Base-by-base conservation (phyloP, 805 yeast species). In the Ogataea pignaliae region DNA sequence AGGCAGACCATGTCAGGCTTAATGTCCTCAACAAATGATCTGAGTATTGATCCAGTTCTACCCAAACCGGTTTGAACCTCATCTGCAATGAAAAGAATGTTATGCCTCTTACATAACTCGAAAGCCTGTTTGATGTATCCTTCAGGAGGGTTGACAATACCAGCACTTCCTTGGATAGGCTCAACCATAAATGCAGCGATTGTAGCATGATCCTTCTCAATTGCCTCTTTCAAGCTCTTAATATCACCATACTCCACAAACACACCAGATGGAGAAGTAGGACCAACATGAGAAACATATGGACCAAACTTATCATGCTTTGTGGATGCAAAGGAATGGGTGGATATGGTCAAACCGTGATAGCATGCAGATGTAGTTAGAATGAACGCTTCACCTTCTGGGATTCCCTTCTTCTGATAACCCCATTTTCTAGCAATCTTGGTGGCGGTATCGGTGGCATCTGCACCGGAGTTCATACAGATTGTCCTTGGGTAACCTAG, bases 81-180 rank as follows among this genome's bases (percentile, higher is more conserved):
- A 45, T 59, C 64, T 1, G 61, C 59, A 41, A 59, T 55, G 41
- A 56, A 54, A 11, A 59, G 40, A 32, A 59, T 48, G 40, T 58
- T 57, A 42, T 49, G 54, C 40, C 56, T 50, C 34, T 57, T 48
- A 44, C 64, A 59, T 13, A 59, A 34, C 2, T 50, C 55, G 33
- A 18, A 48, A 2, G 59, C 59, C 18, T 48, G 34, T 13, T 50
- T 55, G 10, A 55, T 28, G 34, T 57, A 59, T 4, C 52, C 58
- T 10, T 31, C 40, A n/a, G 62, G 60, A 13, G 64, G 62, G 31
- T 48, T 53, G 14, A 57, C 45, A 17, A 59, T 51, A 42, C 64
- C 64, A n/a, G 61, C 61, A 9, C 59, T 52, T 11, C 64, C 64
- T 43, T 59, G 62, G 17, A 59, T 58, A 28, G 64, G 58, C 39